Evolutionary conservation across 2,329 filamentous ascomycete genomes (phyloP).

Genomic region (Fusarium ramigenum): DNA sequence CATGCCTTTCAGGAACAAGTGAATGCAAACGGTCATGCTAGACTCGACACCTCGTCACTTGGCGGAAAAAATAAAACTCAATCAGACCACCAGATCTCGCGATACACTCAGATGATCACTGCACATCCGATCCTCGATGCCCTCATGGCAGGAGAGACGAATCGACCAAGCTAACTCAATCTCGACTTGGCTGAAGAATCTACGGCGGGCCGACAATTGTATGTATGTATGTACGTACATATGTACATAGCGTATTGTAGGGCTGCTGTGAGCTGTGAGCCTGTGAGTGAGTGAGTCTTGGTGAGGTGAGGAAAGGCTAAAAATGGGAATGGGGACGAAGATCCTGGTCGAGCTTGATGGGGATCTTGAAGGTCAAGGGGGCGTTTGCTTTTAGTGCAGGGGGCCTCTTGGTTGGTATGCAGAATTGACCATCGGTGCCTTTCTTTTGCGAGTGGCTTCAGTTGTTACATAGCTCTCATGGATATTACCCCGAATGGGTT

Average conservation of each 20-base stretch:
- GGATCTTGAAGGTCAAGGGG: slow-evolving; percentile 1
- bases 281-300: not conserved
- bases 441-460: not conserved
- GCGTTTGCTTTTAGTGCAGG: slow-evolving; percentile 4
- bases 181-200: not conserved
- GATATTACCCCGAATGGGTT: slow-evolving; percentile 1
- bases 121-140: slow-evolving; percentile 12
- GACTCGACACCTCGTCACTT: not conserved
- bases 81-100: slow-evolving; percentile 20
- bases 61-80: not conserved
- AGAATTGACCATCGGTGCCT: slow-evolving; percentile 19
- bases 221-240: not conserved
- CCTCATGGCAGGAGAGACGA: not conserved
- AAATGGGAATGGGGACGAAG: slow-evolving; percentile 5
- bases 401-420: slow-evolving; percentile 17
- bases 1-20: not conserved
- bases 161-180: not conserved
- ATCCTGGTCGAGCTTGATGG: slow-evolving; percentile 24
- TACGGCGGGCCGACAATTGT: slow-evolving; percentile 8
- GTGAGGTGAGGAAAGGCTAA: not conserved
- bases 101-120: slow-evolving; percentile 30
- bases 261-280: not conserved
- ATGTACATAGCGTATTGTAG: not conserved
- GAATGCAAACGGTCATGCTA: slow-evolving; percentile 4
- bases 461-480: not conserved